Percentiles rank a stretch among this genome's conserved stretches.
These are phyloP conservation scores for Xylaria longipes DNA, from an alignment of 495 filamentous ascomycete species.

Conservation along the genomic window DNA sequence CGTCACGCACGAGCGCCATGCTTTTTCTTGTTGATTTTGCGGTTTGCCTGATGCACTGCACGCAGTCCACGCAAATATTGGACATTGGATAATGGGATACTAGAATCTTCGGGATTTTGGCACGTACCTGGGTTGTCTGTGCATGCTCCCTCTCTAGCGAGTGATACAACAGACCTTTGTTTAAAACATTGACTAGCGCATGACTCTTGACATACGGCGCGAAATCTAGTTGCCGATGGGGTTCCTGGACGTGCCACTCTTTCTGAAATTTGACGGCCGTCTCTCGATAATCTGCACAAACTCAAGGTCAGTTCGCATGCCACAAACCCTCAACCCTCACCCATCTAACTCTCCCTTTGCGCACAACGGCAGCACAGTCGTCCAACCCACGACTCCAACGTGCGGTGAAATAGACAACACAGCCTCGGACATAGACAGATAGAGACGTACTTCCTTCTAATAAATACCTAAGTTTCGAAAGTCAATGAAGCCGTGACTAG, in stretches of 20 bases:
- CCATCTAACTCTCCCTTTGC: background rate
- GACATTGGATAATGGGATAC: background rate
- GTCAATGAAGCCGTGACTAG: slow-evolving; percentile 43
- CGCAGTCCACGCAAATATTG: slow-evolving; percentile 29
- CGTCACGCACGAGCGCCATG: slow-evolving; percentile 27
- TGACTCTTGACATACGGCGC: slow-evolving; percentile 77
- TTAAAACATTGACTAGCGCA: slow-evolving; percentile 75
- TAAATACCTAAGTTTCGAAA: slow-evolving; percentile 69
- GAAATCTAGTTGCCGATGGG: slow-evolving; percentile 73
- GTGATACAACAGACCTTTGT: slow-evolving; percentile 79
- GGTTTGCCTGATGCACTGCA: slow-evolving; percentile 35
- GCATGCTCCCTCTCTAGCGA: slow-evolving; percentile 65
- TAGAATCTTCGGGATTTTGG: slow-evolving; percentile 21
- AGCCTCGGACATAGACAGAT: slow-evolving; percentile 23
- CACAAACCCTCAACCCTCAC: slow-evolving; percentile 29
- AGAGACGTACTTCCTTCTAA: slow-evolving; percentile 81
- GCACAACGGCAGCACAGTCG: slow-evolving; percentile 25
- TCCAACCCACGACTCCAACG: slow-evolving; percentile 20
- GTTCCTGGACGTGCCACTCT: slow-evolving; percentile 75
- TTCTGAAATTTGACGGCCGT: slow-evolving; percentile 82
- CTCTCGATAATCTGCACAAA: slow-evolving; percentile 65
- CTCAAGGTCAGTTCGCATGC: slow-evolving; percentile 40
- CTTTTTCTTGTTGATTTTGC: slow-evolving; percentile 32
- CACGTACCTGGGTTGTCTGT: slow-evolving; percentile 64
- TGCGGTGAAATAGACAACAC: slow-evolving; percentile 20